These are phyloP conservation scores for Pogostemon cablin DNA, from an alignment of 257 asterid genomes.

Conservation along the genomic window DNA sequence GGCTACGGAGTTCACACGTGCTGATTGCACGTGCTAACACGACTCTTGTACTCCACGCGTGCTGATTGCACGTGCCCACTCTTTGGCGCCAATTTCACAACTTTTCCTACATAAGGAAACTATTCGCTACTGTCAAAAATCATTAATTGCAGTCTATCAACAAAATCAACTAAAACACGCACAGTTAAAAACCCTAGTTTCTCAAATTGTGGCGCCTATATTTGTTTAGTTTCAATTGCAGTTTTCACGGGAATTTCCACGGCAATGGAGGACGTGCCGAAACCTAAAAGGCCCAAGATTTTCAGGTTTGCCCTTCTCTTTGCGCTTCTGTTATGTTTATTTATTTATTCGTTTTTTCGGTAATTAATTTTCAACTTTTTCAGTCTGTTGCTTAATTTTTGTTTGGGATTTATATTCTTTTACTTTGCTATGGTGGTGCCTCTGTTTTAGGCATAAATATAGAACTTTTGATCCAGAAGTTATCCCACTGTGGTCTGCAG, in stretches of 20 bases:
- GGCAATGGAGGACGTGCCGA: slow-evolving; percentile 55
- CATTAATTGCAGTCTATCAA: too few species aligned
- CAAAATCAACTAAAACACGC: not conserved
- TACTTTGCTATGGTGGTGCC: not conserved
- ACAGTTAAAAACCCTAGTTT: slow-evolving; percentile 36
- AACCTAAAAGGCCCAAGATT: slow-evolving; percentile 55
- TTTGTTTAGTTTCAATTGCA: slow-evolving; percentile 5
- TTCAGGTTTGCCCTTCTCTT: slow-evolving; percentile 46
- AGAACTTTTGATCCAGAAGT: slow-evolving; percentile 29
- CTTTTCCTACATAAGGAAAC: too few species aligned
- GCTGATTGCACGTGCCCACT: slow-evolving; percentile 28
- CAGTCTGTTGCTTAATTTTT: not conserved
- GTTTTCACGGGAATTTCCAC: slow-evolving; percentile 17
- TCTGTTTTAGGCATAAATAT: slow-evolving; percentile 29
- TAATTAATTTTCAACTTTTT: not conserved
- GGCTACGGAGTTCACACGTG: too few species aligned
- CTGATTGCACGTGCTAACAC: too few species aligned
- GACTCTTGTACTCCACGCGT: not conserved
- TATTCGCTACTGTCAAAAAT: too few species aligned
- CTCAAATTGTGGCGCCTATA: not conserved
- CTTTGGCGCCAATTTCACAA: slow-evolving; percentile 43
- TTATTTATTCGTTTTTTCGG: not conserved
- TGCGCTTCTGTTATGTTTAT: not conserved
- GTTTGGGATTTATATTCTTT: not conserved
- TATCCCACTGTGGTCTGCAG: slow-evolving; percentile 13